Evolutionary conservation across 208 protist species (phyloP).

Genomic region (Porcisia hertigi): DNA sequence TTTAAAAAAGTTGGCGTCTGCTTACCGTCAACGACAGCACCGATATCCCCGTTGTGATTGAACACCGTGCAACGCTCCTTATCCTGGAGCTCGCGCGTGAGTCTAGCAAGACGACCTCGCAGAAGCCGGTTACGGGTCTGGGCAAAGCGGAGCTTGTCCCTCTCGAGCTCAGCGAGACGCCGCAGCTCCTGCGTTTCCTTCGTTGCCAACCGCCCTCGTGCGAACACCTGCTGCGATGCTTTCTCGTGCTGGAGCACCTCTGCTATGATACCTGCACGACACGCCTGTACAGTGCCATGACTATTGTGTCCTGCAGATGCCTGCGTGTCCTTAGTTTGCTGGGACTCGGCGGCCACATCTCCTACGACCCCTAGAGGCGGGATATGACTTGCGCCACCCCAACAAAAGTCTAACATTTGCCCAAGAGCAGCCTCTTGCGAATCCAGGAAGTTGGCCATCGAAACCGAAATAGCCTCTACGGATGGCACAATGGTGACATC

Average conservation of each 20-base stretch:
- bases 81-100: conserved; percentile 31
- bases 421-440: conserved; percentile 35
- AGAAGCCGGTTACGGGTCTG: conserved; percentile 44
- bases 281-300: neutral
- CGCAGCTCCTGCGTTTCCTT: conserved; percentile 30
- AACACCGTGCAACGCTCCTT: neutral
- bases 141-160: conserved; percentile 46
- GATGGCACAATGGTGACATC: neutral
- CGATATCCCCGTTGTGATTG: neutral
- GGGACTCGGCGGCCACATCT: neutral
- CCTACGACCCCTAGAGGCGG: neutral
- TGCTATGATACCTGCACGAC: conserved; percentile 13
- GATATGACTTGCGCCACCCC: neutral
- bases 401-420: conserved; percentile 16
- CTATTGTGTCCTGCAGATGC: neutral
- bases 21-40: neutral
- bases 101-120: conserved; percentile 26
- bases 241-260: conserved; percentile 19
- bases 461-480: neutral
- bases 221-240: conserved; percentile 28
- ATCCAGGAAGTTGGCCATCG: conserved; percentile 40
- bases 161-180: conserved; percentile 53
- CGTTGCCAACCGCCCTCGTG: conserved; percentile 21
- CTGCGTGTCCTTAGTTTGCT: neutral
- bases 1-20: neutral